Evolutionary conservation across 2,329 filamentous ascomycete genomes (phyloP).

Genomic region (Cladosporium austrohemisphaericum): DNA sequence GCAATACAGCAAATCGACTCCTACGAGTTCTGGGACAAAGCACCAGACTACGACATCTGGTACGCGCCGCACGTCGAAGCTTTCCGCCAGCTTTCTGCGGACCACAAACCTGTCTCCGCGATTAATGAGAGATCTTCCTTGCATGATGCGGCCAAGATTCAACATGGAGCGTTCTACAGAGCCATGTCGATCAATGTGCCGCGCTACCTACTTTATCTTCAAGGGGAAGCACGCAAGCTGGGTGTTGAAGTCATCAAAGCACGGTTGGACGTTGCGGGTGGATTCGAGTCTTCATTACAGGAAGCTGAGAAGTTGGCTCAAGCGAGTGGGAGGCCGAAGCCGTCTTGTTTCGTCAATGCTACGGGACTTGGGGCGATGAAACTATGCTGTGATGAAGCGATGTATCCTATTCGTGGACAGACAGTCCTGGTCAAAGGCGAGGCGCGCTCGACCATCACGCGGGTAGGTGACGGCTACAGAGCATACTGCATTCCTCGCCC

Average conservation of each 20-base stretch:
- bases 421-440: slow-evolving; percentile 45
- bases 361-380: slow-evolving; percentile 40
- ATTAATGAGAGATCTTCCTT: slow-evolving; percentile 25
- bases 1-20: slow-evolving; percentile 19
- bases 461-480: slow-evolving; percentile 28
- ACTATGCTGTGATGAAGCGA: slow-evolving; percentile 34
- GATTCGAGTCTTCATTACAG: slow-evolving; percentile 29
- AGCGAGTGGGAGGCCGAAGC: slow-evolving; percentile 9
- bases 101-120: slow-evolving; percentile 18
- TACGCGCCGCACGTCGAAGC: slow-evolving; percentile 36
- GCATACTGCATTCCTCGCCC: slow-evolving; percentile 44
- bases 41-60: slow-evolving; percentile 33
- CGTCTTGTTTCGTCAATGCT: slow-evolving; percentile 40
- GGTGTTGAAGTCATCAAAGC: slow-evolving; percentile 31
- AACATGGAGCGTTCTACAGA: slow-evolving; percentile 30
- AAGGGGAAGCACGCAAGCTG: slow-evolving; percentile 24
- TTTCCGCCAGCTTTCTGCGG: slow-evolving; percentile 27
- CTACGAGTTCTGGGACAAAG: slow-evolving; percentile 28
- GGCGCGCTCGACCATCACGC: slow-evolving; percentile 31
- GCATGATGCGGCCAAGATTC: slow-evolving; percentile 20
- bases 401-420: slow-evolving; percentile 45
- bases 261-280: slow-evolving; percentile 27
- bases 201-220: slow-evolving; percentile 37
- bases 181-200: slow-evolving; percentile 38
- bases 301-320: slow-evolving; percentile 24